A percentile compares a stretch with the other conserved stretches of the same genome.
phyloP scores from a whole-genome alignment of 2,329 filamentous ascomycete species.

The Aspergillus sp. region DNA sequence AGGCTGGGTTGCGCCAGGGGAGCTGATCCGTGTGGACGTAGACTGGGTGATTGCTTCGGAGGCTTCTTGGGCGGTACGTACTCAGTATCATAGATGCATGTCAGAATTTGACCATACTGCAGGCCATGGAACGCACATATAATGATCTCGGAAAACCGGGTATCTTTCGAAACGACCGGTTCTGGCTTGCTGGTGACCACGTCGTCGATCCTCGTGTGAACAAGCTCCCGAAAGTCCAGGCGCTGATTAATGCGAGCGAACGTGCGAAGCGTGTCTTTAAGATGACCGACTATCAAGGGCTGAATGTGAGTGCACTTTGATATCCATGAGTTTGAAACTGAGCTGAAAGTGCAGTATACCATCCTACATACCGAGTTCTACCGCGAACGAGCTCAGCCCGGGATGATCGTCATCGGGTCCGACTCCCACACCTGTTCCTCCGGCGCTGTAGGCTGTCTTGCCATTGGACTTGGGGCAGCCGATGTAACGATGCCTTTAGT shows the following conservation, averaged over 20 bases:
- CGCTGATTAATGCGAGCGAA: constrained; percentile 38
- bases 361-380: constrained; percentile 51
- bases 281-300: constrained; percentile 44
- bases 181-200: constrained; percentile 52
- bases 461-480: constrained; percentile 47
- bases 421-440: constrained; percentile 50
- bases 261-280: constrained; percentile 40
- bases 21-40: constrained; percentile 42
- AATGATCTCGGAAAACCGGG: constrained; percentile 39
- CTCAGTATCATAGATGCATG: not conserved
- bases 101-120: not conserved
- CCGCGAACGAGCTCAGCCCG: constrained; percentile 44
- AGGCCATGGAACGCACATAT: constrained; percentile 44
- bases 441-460: constrained; percentile 40
- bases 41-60: constrained; percentile 50
- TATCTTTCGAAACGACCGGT: constrained; percentile 50
- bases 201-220: constrained; percentile 46
- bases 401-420: constrained; percentile 42
- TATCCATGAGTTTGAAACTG: too few species aligned
- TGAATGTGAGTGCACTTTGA: constrained; percentile 25
- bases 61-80: constrained; percentile 36
- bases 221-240: constrained; percentile 33
- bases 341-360: constrained; percentile 23
- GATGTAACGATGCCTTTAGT: constrained; percentile 47
- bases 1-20: constrained; percentile 32